Conservation (phyloP, 1,139 yeast species). For the Taphrina wiesneri region DNA sequence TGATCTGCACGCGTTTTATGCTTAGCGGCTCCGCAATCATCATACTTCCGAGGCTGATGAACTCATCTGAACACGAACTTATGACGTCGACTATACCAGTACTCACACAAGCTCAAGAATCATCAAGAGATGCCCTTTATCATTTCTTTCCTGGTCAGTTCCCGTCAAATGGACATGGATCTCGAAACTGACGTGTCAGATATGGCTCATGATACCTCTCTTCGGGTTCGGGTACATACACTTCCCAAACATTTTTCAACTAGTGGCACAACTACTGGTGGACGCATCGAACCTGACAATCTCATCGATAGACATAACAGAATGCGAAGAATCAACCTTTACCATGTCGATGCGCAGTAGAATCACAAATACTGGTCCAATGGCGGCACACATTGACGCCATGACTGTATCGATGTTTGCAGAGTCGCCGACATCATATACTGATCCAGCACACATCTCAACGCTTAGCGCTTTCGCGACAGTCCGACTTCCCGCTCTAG, state of each 20-base stretch:
- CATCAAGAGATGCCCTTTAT: background rate
- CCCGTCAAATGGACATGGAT: background rate
- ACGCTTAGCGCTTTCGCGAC: background rate
- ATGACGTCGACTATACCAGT: slow-evolving; percentile 2
- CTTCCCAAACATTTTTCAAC: background rate
- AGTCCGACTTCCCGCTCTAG: background rate
- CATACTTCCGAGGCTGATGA: background rate
- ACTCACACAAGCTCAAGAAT: background rate
- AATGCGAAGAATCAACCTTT: background rate
- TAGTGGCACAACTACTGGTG: slow-evolving; percentile 9
- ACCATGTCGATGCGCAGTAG: background rate
- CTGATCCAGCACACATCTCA: background rate
- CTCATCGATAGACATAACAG: background rate
- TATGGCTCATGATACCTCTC: slow-evolving; percentile 5
- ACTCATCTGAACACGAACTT: background rate
- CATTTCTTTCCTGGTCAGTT: background rate
- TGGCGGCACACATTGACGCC: slow-evolving; percentile 7
- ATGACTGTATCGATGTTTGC: background rate
- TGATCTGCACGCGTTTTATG: background rate
- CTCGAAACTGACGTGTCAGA: background rate
- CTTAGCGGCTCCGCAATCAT: background rate
- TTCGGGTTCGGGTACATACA: background rate
- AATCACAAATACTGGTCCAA: slow-evolving; percentile 9
- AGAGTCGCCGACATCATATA: background rate
- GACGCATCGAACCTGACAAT: slow-evolving; percentile 8